phyloP scores from a whole-genome alignment of 2,329 filamentous ascomycete species.

The Calonectria honghensis region DNA sequence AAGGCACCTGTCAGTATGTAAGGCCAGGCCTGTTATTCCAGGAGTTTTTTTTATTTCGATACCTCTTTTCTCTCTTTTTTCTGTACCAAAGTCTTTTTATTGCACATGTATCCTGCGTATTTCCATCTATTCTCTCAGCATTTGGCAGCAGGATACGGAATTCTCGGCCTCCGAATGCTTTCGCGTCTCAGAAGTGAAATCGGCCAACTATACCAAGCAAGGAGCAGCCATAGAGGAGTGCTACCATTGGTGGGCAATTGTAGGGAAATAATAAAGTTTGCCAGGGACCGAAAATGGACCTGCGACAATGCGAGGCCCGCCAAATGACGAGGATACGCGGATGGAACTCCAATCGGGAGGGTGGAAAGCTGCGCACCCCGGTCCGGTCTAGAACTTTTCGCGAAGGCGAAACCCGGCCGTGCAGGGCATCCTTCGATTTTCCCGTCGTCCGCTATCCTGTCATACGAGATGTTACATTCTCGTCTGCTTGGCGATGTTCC shows the following conservation, averaged over 20 bases:
- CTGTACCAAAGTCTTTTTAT: background rate
- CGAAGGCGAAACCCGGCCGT: background rate
- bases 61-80: background rate
- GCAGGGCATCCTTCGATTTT: constrained; percentile 7
- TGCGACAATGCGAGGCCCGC: constrained; percentile 14
- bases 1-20: background rate
- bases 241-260: constrained; percentile 25
- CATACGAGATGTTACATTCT: constrained; percentile 23
- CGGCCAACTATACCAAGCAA: background rate
- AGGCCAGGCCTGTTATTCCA: too few relatives aligned
- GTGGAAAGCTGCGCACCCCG: background rate
- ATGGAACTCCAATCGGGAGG: background rate
- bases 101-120: background rate
- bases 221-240: background rate
- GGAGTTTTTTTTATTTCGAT: background rate
- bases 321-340: background rate
- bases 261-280: constrained; percentile 15
- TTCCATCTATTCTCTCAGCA: too few relatives aligned
- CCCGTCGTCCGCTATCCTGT: constrained; percentile 2
- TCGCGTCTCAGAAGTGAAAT: constrained; percentile 12
- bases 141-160: background rate
- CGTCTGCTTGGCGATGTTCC: constrained; percentile 22
- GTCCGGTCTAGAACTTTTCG: constrained; percentile 11
- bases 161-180: background rate
- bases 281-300: background rate